phyloP scores from a whole-genome alignment of 2,329 filamentous ascomycete genomes.

The Volutella citrinella region DNA sequence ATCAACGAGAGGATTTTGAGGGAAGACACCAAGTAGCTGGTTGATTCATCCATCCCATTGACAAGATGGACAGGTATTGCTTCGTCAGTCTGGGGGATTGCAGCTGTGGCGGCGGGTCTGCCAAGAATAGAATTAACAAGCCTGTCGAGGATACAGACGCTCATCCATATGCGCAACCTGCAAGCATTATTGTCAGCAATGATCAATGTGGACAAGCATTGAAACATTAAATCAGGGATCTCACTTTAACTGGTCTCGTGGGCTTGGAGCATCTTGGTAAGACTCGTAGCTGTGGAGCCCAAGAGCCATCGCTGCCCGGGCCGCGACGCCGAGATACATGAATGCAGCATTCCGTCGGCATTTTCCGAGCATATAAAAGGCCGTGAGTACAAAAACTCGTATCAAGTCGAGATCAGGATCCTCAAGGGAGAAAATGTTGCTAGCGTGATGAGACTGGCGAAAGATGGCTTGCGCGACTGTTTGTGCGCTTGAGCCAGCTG shows the following conservation, averaged over 20 bases:
- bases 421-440: neutral
- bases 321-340: slow-evolving; percentile 58
- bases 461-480: neutral
- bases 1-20: slow-evolving; percentile 38
- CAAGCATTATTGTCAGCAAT: too few relatives aligned
- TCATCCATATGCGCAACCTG: slow-evolving; percentile 30
- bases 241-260: too few relatives aligned
- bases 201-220: too few relatives aligned
- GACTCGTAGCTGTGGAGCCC: slow-evolving; percentile 41
- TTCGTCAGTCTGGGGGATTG: too few relatives aligned
- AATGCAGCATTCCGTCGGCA: slow-evolving; percentile 61
- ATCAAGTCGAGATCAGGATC: slow-evolving; percentile 1
- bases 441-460: neutral
- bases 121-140: slow-evolving; percentile 31
- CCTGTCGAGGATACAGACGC: slow-evolving; percentile 30
- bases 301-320: slow-evolving; percentile 51
- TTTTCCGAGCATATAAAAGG: slow-evolving; percentile 63
- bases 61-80: too few relatives aligned
- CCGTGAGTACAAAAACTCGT: slow-evolving; percentile 48
- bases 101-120: slow-evolving; percentile 28
- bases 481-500: neutral
- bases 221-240: too few relatives aligned
- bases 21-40: slow-evolving; percentile 32
- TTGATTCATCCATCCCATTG: slow-evolving; percentile 2
- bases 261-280: too few relatives aligned